Evolutionary conservation across 345 rosid species (phyloP).

Genomic region (Gossypium rotundifolium): DNA sequence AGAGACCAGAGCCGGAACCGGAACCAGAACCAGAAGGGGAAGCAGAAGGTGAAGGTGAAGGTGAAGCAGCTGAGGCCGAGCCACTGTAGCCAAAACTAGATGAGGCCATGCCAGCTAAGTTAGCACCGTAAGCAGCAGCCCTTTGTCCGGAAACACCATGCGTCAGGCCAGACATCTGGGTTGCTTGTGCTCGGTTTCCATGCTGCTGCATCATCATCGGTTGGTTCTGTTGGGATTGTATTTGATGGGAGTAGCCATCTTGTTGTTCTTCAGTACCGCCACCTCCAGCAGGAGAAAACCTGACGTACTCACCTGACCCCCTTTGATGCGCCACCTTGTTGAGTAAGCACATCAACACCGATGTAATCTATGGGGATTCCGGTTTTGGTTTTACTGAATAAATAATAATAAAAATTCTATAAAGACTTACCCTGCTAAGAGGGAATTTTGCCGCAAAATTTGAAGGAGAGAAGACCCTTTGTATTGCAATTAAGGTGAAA

Average conservation of each 20-base stretch:
- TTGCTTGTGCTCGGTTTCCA: background rate
- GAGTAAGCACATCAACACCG: conserved; percentile 21
- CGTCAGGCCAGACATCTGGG: conserved; percentile 65
- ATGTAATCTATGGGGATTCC: background rate
- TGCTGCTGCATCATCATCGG: background rate
- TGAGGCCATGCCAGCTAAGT: background rate
- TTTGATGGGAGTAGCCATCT: background rate
- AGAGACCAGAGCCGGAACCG: conserved; percentile 16
- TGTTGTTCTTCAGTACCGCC: conserved; percentile 13
- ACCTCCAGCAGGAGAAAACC: conserved; percentile 10
- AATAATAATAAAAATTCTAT: background rate
- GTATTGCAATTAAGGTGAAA: background rate
- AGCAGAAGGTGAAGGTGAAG: background rate
- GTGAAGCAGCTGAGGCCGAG: background rate
- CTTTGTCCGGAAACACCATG: conserved; percentile 55
- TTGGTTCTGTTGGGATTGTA: conserved; percentile 1
- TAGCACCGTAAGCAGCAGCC: background rate
- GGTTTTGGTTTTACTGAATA: background rate
- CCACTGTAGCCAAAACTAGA: conserved; percentile 11
- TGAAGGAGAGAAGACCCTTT: background rate
- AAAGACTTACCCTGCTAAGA: background rate
- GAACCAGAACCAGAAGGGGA: conserved; percentile 16
- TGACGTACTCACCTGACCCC: conserved; percentile 13
- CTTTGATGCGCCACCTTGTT: conserved; percentile 38
- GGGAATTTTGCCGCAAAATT: background rate